Conservation (phyloP, 306 rosid genomes). For the peach (Prunus persica) region DNA sequence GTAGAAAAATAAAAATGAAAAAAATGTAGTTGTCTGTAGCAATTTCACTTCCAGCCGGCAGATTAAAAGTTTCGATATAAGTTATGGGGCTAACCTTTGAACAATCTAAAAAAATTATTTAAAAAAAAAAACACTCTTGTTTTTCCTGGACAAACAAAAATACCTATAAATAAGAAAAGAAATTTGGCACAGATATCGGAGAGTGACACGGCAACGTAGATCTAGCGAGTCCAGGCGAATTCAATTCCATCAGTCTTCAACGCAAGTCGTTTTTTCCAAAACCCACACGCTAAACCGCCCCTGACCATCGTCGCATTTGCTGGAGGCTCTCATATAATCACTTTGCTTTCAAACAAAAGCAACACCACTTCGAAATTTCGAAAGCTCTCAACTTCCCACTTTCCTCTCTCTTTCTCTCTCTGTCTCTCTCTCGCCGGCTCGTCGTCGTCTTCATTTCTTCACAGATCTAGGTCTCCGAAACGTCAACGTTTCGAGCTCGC, state of each 20-base stretch:
- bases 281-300: background rate
- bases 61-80: no score
- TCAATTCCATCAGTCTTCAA: background rate
- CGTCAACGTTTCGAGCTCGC: background rate
- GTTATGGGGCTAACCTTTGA: no score
- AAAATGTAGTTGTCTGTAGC: no score
- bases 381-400: background rate
- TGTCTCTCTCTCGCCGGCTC: conserved; percentile 10
- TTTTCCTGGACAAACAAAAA: background rate
- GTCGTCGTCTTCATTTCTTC: background rate
- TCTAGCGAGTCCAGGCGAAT: conserved; percentile 4
- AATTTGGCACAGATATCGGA: background rate
- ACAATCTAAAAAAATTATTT: no score
- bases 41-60: no score
- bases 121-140: background rate
- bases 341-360: background rate
- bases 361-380: background rate
- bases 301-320: background rate
- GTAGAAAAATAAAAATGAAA: no score
- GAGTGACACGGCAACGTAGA: conserved; percentile 8
- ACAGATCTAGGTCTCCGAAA: conserved; percentile 19
- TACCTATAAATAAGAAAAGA: background rate
- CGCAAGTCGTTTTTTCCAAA: conserved; percentile 4
- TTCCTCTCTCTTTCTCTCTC: conserved; percentile 10
- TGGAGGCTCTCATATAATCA: background rate